phyloP scores from a whole-genome alignment of 768 basidiomycete genomes.

The Suillus decipiens region DNA sequence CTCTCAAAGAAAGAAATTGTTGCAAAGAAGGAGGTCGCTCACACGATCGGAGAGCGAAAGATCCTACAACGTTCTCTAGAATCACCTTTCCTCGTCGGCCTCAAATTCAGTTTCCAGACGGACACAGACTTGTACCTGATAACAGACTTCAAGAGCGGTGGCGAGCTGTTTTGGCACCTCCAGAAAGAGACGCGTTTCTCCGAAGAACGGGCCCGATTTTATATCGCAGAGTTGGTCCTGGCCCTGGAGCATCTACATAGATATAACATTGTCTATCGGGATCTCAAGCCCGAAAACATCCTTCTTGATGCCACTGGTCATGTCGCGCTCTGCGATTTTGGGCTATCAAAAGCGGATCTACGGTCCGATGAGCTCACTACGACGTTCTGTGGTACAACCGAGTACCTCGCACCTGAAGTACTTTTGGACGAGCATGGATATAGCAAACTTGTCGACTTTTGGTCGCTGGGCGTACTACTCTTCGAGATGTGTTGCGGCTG shows the following conservation, averaged over 20 bases:
- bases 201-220: constrained; percentile 94
- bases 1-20: constrained; percentile 98
- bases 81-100: constrained; percentile 94
- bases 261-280: constrained; percentile 94
- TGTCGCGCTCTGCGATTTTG: constrained; percentile 98
- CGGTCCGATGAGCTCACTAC: constrained; percentile 95
- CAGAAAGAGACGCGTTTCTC: constrained; percentile 93
- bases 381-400: constrained; percentile 98
- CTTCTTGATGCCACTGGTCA: constrained; percentile 97
- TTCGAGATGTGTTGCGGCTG: constrained; percentile 99
- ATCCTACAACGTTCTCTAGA: constrained; percentile 93
- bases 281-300: constrained; percentile 98
- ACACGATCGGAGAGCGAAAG: constrained; percentile 99
- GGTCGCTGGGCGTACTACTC: constrained; percentile 92
- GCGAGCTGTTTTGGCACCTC: constrained; percentile 98
- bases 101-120: constrained; percentile 98
- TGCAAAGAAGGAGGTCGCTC: constrained; percentile 98
- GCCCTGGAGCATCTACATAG: constrained; percentile 98
- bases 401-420: constrained; percentile 99
- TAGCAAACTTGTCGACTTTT: constrained; percentile 98
- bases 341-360: constrained; percentile 94
- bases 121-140: constrained; percentile 94
- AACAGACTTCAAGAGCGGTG: constrained; percentile 98
- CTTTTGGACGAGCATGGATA: constrained; percentile 97
- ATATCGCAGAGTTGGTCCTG: constrained; percentile 92